Percentiles rank a stretch among this genome's conserved stretches.
Evolutionary conservation across 371 early-diverging fungal species (phyloP).

Genomic region (Coemansia sp.): DNA sequence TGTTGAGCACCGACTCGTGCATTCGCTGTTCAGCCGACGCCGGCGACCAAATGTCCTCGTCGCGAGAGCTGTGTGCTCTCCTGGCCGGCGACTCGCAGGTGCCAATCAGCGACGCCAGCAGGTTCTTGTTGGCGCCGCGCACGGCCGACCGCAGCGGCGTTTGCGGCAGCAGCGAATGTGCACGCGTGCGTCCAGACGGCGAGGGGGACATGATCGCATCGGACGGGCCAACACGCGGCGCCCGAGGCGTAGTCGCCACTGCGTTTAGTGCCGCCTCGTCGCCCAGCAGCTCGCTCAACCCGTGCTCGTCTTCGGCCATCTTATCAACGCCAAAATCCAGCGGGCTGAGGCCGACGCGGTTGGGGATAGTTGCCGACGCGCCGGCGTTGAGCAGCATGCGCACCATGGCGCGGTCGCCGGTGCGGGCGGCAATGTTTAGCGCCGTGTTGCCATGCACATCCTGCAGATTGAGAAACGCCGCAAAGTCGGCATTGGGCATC

Average conservation of each 20-base stretch:
- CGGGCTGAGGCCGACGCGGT: slow-evolving; percentile 69
- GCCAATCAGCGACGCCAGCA: slow-evolving; percentile 27
- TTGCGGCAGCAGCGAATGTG: slow-evolving; percentile 17
- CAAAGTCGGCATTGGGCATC: slow-evolving; percentile 56
- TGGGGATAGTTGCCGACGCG: slow-evolving; percentile 72
- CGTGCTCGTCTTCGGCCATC: slow-evolving; percentile 10
- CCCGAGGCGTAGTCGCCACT: slow-evolving; percentile 2
- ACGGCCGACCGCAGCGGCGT: slow-evolving; percentile 32
- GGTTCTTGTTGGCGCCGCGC: slow-evolving; percentile 16
- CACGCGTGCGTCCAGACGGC: slow-evolving; percentile 13
- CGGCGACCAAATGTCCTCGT: slow-evolving; percentile 25
- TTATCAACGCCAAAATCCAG: slow-evolving; percentile 58
- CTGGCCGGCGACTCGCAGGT: not conserved
- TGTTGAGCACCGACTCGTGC: slow-evolving; percentile 46
- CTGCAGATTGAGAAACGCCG: slow-evolving; percentile 76
- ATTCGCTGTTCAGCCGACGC: slow-evolving; percentile 40
- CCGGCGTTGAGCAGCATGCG: slow-evolving; percentile 77
- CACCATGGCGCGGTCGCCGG: slow-evolving; percentile 73
- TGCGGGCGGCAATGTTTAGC: slow-evolving; percentile 79
- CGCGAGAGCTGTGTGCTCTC: not conserved
- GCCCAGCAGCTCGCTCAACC: not conserved
- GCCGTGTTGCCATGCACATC: slow-evolving; percentile 91
- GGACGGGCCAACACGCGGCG: not conserved
- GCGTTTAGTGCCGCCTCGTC: slow-evolving; percentile 5
- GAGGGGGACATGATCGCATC: slow-evolving; percentile 14